Base-by-base conservation (phyloP, 345 rosid genomes). In the Hirschfeldia incana region DNA sequence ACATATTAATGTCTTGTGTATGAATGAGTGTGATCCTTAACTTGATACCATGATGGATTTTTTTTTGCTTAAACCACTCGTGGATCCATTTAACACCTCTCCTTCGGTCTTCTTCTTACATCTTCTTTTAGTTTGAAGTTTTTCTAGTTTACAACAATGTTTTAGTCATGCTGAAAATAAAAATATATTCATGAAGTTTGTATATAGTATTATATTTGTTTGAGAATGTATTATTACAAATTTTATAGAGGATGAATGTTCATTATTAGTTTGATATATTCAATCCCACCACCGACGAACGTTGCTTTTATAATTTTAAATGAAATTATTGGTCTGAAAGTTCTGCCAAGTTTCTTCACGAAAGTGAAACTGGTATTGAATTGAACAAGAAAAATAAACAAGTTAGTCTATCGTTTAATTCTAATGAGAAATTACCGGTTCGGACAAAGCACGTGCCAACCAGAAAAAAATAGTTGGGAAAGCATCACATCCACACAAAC, bases 401-500 rank as follows among this genome's bases (percentile, higher is more conserved):
- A 76, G 61, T 9, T 4, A 36, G 42, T 11, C 60, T 26, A 17
- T 67, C 7, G 5, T 34, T 5, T 66, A 66, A 57, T 72, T 72
- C 11, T 33, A 30, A 5, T 6, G 57, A n/a, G 63, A 62, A 71
- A 64, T 53, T n/a, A 70, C 58, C 10, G 69, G 34, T 46, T 6
- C 28, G 44, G 66, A 29, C 34, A 51, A 64, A 37, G 59, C 75
- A 73, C 60, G 76, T 80, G 76, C 17, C 75, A 7, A 69, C 4
- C n/a, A 49, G 4, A 4, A 8, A 74, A 13, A n/a, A 33, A 67
- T 46, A 61, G 51, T 80, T 63, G 71, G 51, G 75, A 69, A 67
- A 63, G 27, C 53, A 69, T 74, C 67, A 75, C 72, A n/a, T n/a
- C n/a, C 79, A 74, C 83, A 75, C 67, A 75, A 69, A 78, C 65